Conservation (phyloP, 169 alveolate genomes). For the Eimeria praecox region DNA sequence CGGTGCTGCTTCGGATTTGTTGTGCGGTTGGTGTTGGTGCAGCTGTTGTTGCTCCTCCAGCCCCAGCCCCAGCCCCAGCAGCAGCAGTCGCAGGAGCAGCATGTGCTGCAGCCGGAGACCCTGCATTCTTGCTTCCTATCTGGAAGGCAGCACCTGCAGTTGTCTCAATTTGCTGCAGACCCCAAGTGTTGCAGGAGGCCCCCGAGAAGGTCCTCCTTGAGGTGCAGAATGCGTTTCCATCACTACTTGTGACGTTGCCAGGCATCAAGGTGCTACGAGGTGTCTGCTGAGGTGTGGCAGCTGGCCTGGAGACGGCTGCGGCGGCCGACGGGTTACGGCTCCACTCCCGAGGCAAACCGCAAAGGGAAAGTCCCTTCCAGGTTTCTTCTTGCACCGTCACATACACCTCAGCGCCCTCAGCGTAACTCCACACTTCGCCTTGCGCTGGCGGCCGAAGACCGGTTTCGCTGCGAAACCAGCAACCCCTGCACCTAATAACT, state of each 20-base stretch:
- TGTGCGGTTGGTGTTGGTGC: neutral
- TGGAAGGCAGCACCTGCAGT: neutral
- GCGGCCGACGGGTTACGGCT: neutral
- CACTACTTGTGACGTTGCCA: neutral
- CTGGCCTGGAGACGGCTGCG: neutral
- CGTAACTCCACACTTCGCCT: constrained; percentile 10
- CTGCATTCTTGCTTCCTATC: neutral
- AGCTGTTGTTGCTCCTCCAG: neutral
- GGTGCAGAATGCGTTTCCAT: neutral
- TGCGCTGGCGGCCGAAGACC: neutral
- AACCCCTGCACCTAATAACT: neutral
- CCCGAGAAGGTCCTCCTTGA: neutral
- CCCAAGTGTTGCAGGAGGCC: neutral
- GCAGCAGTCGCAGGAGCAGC: neutral
- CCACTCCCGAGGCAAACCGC: constrained; percentile 56
- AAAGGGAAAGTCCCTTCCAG: constrained; percentile 41
- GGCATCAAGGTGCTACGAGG: neutral
- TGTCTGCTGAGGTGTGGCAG: constrained; percentile 26
- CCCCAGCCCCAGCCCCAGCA: neutral
- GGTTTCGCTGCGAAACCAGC: neutral
- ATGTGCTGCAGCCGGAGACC: neutral
- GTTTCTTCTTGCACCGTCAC: constrained; percentile 14
- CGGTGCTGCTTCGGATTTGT: neutral
- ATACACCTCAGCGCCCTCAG: constrained; percentile 14
- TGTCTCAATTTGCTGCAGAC: neutral